Conservation (phyloP, 257 asterid genomes). For the Petunia secreta region DNA sequence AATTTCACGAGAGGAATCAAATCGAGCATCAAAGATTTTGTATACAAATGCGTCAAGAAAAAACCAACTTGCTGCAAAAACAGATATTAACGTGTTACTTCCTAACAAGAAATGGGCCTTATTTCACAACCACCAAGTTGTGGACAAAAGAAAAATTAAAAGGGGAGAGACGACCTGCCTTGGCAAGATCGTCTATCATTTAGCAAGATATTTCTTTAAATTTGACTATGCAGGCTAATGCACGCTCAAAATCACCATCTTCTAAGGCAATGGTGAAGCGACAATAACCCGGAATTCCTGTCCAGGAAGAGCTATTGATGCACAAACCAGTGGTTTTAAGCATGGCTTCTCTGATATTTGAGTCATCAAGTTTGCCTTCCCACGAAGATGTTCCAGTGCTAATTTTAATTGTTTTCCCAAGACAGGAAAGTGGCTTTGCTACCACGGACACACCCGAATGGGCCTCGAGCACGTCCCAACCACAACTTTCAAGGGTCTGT, state of each 20-base stretch:
- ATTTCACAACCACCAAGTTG: slow-evolving; percentile 54
- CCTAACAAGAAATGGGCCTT: slow-evolving; percentile 19
- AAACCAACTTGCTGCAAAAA: neutral
- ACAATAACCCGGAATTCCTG: slow-evolving; percentile 88
- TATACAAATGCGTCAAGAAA: neutral
- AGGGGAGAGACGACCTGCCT: slow-evolving; percentile 4
- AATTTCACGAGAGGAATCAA: neutral
- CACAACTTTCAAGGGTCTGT: slow-evolving; percentile 73
- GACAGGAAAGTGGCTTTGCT: slow-evolving; percentile 78
- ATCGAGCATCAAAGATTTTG: neutral
- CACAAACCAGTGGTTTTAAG: slow-evolving; percentile 76
- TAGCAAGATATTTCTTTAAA: slow-evolving; percentile 56
- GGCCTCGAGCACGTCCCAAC: slow-evolving; percentile 92
- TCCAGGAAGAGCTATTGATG: slow-evolving; percentile 90
- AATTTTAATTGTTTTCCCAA: slow-evolving; percentile 65
- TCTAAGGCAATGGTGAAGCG: slow-evolving; percentile 86
- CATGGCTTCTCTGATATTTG: slow-evolving; percentile 87
- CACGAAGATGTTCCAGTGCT: slow-evolving; percentile 34
- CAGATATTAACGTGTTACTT: neutral
- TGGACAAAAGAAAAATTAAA: slow-evolving; percentile 29
- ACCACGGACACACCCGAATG: slow-evolving; percentile 75
- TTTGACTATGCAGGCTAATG: slow-evolving; percentile 69
- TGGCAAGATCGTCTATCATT: slow-evolving; percentile 20
- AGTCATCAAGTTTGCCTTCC: slow-evolving; percentile 63
- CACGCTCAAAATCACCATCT: slow-evolving; percentile 72